These are phyloP conservation scores for Thermothelomyces thermophilus DNA, from an alignment of 2,329 filamentous ascomycete species.

Conservation along the genomic window DNA sequence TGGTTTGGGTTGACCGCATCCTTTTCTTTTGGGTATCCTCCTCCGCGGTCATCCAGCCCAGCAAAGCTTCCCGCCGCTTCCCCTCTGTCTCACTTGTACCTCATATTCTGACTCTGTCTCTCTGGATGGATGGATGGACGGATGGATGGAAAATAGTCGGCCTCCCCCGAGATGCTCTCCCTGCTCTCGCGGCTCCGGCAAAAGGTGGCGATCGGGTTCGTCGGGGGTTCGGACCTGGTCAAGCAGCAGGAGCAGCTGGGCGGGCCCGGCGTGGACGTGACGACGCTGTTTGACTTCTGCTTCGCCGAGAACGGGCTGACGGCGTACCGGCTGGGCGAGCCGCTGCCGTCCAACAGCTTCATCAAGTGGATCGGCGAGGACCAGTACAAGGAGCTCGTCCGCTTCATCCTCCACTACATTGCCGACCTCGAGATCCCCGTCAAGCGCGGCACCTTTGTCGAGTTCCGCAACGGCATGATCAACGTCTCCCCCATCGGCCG, in stretches of 20 bases:
- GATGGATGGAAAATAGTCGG: conserved; percentile 52
- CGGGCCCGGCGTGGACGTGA: conserved; percentile 60
- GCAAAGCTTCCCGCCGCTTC: no score
- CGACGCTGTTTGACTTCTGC: conserved; percentile 89
- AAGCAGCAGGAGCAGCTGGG: conserved; percentile 98
- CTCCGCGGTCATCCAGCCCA: no score
- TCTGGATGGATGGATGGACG: no score
- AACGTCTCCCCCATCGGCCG: conserved; percentile 79
- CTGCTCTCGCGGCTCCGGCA: conserved; percentile 74
- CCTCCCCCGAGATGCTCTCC: conserved; percentile 73
- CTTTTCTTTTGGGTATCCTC: no score
- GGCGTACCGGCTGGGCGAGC: conserved; percentile 74
- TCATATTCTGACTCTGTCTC: no score
- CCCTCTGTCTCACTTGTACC: no score
- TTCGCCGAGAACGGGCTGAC: conserved; percentile 96
- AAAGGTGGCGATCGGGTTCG: conserved; percentile 83
- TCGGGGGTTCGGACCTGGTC: conserved; percentile 82
- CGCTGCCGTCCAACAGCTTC: conserved; percentile 74
- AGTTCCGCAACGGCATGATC: conserved; percentile 89
- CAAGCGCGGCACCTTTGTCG: conserved; percentile 78
- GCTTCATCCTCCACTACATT: conserved; percentile 73
- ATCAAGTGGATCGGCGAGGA: conserved; percentile 85
- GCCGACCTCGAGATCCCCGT: conserved; percentile 77
- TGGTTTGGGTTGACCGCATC: neutral
- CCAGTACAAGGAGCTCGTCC: conserved; percentile 70